Percentiles rank a stretch among this genome's conserved stretches.
Evolutionary conservation across 805 yeast genomes (phyloP).

Genomic region (Hanseniaspora pseudoguilliermondii): DNA sequence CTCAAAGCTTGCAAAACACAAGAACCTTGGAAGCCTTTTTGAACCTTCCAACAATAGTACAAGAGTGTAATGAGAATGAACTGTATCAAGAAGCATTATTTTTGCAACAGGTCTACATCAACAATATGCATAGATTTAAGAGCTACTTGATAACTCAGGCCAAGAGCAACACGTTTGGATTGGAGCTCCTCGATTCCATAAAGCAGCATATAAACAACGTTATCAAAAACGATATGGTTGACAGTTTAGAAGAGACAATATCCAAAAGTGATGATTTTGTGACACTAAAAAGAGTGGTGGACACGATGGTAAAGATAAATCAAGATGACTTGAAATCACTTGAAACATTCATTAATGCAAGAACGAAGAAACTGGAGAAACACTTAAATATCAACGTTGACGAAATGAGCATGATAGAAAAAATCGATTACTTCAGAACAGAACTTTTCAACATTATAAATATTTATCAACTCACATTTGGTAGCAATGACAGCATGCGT

Average conservation of each 20-base stretch:
- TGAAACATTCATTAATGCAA: conserved; percentile 55
- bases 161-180: conserved; percentile 18
- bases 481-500: conserved; percentile 10
- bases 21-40: conserved; percentile 38
- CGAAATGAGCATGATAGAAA: conserved; percentile 44
- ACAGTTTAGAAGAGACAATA: conserved; percentile 53
- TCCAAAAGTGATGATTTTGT: conserved; percentile 36
- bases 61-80: conserved; percentile 74
- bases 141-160: conserved; percentile 32
- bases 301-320: conserved; percentile 17
- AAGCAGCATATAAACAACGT: conserved; percentile 22
- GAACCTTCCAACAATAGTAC: conserved; percentile 71
- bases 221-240: conserved; percentile 44
- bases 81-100: conserved; percentile 84
- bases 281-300: conserved; percentile 11
- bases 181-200: conserved; percentile 23
- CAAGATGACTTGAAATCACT: conserved; percentile 61
- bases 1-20: conserved; percentile 46
- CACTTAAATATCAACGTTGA: conserved; percentile 18
- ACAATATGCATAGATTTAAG: conserved; percentile 51
- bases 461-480: conserved; percentile 19
- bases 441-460: conserved; percentile 27
- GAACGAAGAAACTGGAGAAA: conserved; percentile 27
- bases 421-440: conserved; percentile 75
- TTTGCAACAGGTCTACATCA: conserved; percentile 57